Evolutionary conservation across 2,329 filamentous ascomycete genomes (phyloP).

Genomic region (Ophiostoma himal-ulmi): DNA sequence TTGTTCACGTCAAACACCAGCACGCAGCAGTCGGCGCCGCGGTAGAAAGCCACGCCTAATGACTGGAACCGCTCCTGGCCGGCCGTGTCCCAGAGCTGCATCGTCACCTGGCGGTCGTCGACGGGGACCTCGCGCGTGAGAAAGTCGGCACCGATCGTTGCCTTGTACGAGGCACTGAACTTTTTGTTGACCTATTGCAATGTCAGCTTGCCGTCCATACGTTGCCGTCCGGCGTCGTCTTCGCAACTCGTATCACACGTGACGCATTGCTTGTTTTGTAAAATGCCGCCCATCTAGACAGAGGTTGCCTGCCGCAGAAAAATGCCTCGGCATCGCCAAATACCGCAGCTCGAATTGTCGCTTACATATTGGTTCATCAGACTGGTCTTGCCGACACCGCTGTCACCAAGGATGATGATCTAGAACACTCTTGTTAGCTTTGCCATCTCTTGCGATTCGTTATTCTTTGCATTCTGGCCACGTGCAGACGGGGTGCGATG

Average conservation of each 20-base stretch:
- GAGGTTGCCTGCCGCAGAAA: not conserved
- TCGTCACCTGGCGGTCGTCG: conserved; percentile 93
- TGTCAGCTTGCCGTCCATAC: conserved; percentile 8
- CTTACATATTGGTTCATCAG: conserved; percentile 99
- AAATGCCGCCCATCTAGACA: not conserved
- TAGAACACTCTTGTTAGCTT: conserved; percentile 36
- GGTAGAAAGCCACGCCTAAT: conserved; percentile 93
- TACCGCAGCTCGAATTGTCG: not conserved
- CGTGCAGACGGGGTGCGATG: not conserved
- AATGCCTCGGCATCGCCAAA: not conserved
- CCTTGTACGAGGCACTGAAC: conserved; percentile 99
- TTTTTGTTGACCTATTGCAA: conserved; percentile 90
- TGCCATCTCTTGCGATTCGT: not conserved
- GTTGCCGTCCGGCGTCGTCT: not conserved
- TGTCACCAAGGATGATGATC: conserved; percentile 99
- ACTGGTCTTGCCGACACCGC: conserved; percentile 97
- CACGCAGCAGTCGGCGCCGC: conserved; percentile 95
- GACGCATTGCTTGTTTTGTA: not conserved
- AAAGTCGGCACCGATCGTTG: conserved; percentile 97
- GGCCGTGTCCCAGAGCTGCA: conserved; percentile 99
- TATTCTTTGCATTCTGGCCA: too few relatives aligned
- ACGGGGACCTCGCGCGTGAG: conserved; percentile 96
- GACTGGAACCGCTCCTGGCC: conserved; percentile 98
- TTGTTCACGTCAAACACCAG: conserved; percentile 99
- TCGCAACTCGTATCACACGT: not conserved